These are phyloP conservation scores for Phoma sp. DNA, from an alignment of 2,329 filamentous ascomycete species.

Conservation along the genomic window DNA sequence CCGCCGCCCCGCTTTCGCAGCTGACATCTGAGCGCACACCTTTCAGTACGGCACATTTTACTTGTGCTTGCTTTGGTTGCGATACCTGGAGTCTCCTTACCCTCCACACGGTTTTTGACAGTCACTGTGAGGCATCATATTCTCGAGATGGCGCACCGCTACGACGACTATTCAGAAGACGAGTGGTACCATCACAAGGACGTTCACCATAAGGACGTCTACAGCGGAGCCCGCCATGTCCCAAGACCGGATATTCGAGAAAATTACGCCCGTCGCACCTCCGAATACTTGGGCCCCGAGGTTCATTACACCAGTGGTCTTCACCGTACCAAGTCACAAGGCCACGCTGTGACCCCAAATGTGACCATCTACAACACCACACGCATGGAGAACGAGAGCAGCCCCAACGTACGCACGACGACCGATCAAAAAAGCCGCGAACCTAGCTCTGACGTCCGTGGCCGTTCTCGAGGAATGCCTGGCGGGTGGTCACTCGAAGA, in stretches of 20 bases:
- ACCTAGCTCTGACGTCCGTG: constrained; percentile 38
- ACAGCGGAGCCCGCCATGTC: constrained; percentile 43
- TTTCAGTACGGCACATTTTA: constrained; percentile 15
- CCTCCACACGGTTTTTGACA: neutral
- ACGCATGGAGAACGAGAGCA: constrained; percentile 46
- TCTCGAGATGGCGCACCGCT: constrained; percentile 35
- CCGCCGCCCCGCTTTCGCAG: constrained; percentile 28
- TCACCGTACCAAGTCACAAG: constrained; percentile 53
- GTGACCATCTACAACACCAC: constrained; percentile 56
- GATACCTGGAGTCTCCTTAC: neutral
- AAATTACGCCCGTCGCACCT: constrained; percentile 31
- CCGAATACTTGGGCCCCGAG: constrained; percentile 40
- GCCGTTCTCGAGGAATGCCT: constrained; percentile 37
- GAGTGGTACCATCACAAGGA: constrained; percentile 41
- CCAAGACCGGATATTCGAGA: constrained; percentile 22
- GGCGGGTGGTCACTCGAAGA: constrained; percentile 46
- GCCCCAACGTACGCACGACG: constrained; percentile 35
- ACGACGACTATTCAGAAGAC: constrained; percentile 29
- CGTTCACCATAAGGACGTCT: constrained; percentile 25
- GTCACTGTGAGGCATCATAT: neutral
- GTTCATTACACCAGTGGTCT: constrained; percentile 40
- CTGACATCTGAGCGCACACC: constrained; percentile 21
- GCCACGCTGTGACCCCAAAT: constrained; percentile 51
- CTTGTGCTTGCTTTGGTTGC: constrained; percentile 9
- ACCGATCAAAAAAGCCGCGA: constrained; percentile 38